Conservation (phyloP, 306 rosid genomes). For the Fagus sylvatica region DNA sequence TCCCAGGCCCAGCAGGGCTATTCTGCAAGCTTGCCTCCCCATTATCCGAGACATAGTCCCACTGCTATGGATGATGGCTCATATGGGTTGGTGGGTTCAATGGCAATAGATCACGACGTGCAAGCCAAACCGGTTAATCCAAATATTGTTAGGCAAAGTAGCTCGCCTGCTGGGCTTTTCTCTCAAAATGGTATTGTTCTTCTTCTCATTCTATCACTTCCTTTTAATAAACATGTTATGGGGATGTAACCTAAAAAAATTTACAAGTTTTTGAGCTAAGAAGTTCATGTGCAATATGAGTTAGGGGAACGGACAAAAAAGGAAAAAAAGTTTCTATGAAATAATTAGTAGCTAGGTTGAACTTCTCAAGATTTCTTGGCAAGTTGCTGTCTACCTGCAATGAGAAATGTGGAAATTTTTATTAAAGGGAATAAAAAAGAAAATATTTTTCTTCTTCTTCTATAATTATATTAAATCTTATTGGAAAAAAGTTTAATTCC, state of each 20-base stretch:
- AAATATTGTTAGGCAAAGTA: constrained; percentile 55
- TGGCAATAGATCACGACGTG: constrained; percentile 36
- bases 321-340: not conserved
- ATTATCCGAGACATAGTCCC: constrained; percentile 71
- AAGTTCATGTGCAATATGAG: constrained; percentile 5
- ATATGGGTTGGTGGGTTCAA: constrained; percentile 49
- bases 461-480: not conserved
- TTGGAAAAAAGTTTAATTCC: no score
- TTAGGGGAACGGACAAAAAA: not conserved
- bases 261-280: not conserved
- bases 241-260: not conserved
- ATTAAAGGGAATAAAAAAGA: not conserved
- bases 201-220: constrained; percentile 7
- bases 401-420: not conserved
- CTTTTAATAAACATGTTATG: not conserved
- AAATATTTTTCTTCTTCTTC: not conserved
- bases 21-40: constrained; percentile 61
- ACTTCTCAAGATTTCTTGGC: not conserved
- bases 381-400: not conserved
- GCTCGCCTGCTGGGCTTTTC: constrained; percentile 64
- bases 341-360: not conserved
- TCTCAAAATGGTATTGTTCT: constrained; percentile 56
- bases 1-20: constrained; percentile 27
- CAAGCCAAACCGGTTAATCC: constrained; percentile 32
- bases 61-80: constrained; percentile 40